Conservation (phyloP, 169 alveolate genomes). For the Plasmodium blacklocki region DNA sequence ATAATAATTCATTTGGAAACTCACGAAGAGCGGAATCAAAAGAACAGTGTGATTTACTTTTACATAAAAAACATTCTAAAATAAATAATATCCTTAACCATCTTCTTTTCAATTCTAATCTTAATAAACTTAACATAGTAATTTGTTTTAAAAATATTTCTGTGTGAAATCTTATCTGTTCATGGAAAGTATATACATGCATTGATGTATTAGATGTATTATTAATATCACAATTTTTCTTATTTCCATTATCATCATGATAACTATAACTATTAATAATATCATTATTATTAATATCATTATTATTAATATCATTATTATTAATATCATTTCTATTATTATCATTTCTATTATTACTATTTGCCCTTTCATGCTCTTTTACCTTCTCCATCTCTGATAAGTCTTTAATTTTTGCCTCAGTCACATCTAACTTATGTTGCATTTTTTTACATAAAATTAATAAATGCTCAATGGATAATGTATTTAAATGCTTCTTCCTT, state of each 20-base stretch:
- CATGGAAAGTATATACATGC: slow-evolving; percentile 18
- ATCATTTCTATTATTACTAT: not conserved
- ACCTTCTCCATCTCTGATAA: slow-evolving; percentile 56
- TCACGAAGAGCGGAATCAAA: slow-evolving; percentile 81
- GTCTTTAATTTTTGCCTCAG: slow-evolving; percentile 63
- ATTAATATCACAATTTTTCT: not conserved
- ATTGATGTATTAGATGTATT: not conserved
- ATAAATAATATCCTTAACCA: slow-evolving; percentile 83
- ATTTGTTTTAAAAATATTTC: slow-evolving; percentile 57
- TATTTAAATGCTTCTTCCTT: slow-evolving; percentile 46
- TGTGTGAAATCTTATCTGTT: slow-evolving; percentile 47
- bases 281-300: not conserved
- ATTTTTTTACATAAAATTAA: slow-evolving; percentile 40
- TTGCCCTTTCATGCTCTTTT: not conserved
- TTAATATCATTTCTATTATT: not conserved
- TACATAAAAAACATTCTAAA: slow-evolving; percentile 80
- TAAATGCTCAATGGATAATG: slow-evolving; percentile 51
- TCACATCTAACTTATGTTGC: slow-evolving; percentile 76
- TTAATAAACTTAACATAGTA: slow-evolving; percentile 41
- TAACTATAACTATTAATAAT: not conserved
- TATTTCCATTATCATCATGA: not conserved
- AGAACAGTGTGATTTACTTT: slow-evolving; percentile 76
- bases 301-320: not conserved
- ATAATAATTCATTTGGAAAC: slow-evolving; percentile 79
- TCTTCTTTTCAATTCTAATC: slow-evolving; percentile 78